Conservation (phyloP, 2,329 filamentous ascomycete genomes). For the Ascochyta fabae region DNA sequence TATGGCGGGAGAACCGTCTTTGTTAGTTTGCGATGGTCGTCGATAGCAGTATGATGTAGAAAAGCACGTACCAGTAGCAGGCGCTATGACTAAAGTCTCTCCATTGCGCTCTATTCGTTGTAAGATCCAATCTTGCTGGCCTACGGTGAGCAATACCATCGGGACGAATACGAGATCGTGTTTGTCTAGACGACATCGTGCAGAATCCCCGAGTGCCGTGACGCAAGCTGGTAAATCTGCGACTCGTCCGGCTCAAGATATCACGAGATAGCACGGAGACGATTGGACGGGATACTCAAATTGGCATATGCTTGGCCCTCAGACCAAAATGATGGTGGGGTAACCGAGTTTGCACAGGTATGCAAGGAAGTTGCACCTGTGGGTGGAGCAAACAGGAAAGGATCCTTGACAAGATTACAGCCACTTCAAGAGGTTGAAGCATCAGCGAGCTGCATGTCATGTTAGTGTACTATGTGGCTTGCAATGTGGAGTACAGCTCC, state of each 20-base stretch:
- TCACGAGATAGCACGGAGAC: neutral
- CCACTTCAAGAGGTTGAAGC: slow-evolving; percentile 15
- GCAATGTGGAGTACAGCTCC: slow-evolving; percentile 23
- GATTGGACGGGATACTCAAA: slow-evolving; percentile 2
- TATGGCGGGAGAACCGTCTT: slow-evolving; percentile 16
- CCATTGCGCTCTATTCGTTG: slow-evolving; percentile 16
- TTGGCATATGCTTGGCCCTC: slow-evolving; percentile 1
- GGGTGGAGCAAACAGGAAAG: slow-evolving; percentile 27
- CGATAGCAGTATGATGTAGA: slow-evolving; percentile 11
- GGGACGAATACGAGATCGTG: slow-evolving; percentile 7
- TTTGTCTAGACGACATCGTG: slow-evolving; percentile 2
- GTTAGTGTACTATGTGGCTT: slow-evolving; percentile 24
- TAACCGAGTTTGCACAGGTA: slow-evolving; percentile 15
- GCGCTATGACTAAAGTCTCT: slow-evolving; percentile 20
- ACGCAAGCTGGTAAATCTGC: slow-evolving; percentile 8
- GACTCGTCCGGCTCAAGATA: neutral
- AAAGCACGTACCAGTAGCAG: slow-evolving; percentile 11
- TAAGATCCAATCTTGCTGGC: slow-evolving; percentile 23
- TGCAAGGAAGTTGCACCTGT: slow-evolving; percentile 19
- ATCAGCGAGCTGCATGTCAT: slow-evolving; percentile 33
- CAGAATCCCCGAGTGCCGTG: neutral
- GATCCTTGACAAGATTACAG: slow-evolving; percentile 20
- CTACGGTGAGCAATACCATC: slow-evolving; percentile 14
- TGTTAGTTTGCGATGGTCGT: slow-evolving; percentile 14
- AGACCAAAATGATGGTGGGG: slow-evolving; percentile 20